These are phyloP conservation scores for Tuber microsphaerosporum DNA, from an alignment of 495 filamentous ascomycete genomes.

Conservation along the genomic window DNA sequence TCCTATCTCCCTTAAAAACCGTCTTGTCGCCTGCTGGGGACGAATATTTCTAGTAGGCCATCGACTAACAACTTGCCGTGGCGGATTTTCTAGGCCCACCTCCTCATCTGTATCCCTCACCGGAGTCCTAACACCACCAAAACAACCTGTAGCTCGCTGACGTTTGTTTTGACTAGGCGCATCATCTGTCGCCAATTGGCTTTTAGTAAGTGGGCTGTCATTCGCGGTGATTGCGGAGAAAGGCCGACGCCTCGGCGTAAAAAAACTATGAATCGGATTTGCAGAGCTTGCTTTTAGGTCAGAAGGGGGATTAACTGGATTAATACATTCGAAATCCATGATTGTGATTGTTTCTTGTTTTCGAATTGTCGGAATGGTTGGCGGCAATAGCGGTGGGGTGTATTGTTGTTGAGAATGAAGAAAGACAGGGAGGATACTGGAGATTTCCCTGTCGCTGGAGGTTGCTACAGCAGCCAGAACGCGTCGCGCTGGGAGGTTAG, in stretches of 20 bases:
- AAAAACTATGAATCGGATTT: slow-evolving; percentile 39
- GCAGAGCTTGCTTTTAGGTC: slow-evolving; percentile 23
- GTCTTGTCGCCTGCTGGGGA: background rate
- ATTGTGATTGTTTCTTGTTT: background rate
- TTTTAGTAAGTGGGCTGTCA: background rate
- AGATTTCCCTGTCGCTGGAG: background rate
- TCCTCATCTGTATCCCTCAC: background rate
- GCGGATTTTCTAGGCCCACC: background rate
- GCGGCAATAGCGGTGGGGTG: background rate
- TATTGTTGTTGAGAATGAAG: background rate
- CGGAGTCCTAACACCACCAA: background rate
- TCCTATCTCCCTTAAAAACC: background rate
- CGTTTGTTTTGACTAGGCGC: background rate
- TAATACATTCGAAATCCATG: slow-evolving; percentile 22
- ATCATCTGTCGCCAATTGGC: background rate
- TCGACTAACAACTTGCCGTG: background rate
- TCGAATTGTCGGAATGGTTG: background rate
- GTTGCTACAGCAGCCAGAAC: background rate
- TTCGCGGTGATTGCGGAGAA: slow-evolving; percentile 24
- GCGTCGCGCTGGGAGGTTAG: background rate
- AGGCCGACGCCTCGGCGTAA: slow-evolving; percentile 35
- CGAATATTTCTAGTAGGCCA: background rate
- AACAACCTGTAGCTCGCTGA: background rate
- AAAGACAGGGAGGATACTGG: background rate
- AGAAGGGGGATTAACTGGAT: slow-evolving; percentile 31